Evolutionary conservation across 208 protist genomes (phyloP), one percentile per base, ranked within the genome.

Genomic region (Crithidia thermophila): DNA sequence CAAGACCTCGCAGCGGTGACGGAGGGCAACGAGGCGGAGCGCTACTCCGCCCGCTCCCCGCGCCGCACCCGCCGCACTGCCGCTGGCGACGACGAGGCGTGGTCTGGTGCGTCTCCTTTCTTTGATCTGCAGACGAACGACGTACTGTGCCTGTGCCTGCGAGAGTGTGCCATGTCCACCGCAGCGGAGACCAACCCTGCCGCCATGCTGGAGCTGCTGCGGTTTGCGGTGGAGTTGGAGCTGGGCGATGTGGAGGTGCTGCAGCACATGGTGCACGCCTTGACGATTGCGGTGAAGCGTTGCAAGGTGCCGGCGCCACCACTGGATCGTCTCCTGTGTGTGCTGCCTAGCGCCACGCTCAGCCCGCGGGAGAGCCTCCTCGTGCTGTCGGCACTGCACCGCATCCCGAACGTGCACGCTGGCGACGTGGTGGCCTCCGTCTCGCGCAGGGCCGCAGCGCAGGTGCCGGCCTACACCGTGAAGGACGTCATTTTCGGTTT

Each of bases 401-500:
- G 91, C 10, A 66, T 96, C 16, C 60, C 77, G 3, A 74, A 76
- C 27, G 50, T 70, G 11, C 70, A 69, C 36, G 57, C 71, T 11
- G 37, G 53, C 11, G 85, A 93, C 25, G 77, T 86, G 23, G 75
- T 81, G 16, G 63, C 61, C 0, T 58, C 66, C 27, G 77, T 95
- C 6, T 87, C 88, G 13, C 81, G 87, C 4, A 60, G 49, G 20
- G 87, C 84, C 9, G 67, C 72, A 0, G 43, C n/a, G 5, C 52
- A 82, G 46, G 82, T 80, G 16, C 13, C 42, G 3, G 25, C 69
- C n/a, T 96, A 94, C 76, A 87, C 70, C 23, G 39, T 61, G 10
- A 80, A 67, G 53, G 91, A 96, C 70, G 72, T 93, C 31, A 57
- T 94, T 16, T 94, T 79, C 50, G 91, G 72, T 2, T 67, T 96